phyloP scores from a whole-genome alignment of 805 yeast species.

The Schwanniomyces occidentalis region DNA sequence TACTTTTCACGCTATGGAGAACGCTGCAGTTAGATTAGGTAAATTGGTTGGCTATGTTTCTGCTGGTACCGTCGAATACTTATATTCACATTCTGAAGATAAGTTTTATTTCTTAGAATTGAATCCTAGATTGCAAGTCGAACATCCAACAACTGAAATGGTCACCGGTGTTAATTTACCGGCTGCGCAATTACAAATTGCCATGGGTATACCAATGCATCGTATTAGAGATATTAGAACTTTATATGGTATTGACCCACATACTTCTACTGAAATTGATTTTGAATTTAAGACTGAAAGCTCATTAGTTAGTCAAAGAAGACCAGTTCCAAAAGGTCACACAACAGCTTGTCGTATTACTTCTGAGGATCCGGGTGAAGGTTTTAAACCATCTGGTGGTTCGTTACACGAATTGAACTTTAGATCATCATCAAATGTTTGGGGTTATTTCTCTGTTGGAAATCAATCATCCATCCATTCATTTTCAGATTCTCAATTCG shows the following conservation, averaged over 20 bases:
- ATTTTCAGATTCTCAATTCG: constrained; percentile 97
- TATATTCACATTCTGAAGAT: constrained; percentile 91
- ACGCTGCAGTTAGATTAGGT: constrained; percentile 97
- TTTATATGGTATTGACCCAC: constrained; percentile 94
- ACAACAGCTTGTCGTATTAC: constrained; percentile 99
- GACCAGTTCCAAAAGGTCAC: constrained; percentile 96
- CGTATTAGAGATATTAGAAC: constrained; percentile 90
- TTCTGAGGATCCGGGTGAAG: constrained; percentile 98
- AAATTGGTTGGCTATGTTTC: constrained; percentile 96
- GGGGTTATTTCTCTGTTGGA: constrained; percentile 99
- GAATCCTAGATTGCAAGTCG: constrained; percentile 98
- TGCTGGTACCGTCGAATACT: constrained; percentile 98
- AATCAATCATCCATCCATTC: constrained; percentile 97
- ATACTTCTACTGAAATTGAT: constrained; percentile 85
- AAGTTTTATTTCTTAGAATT: constrained; percentile 95
- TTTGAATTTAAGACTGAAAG: constrained; percentile 79
- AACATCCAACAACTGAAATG: constrained; percentile 99
- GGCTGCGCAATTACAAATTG: constrained; percentile 97
- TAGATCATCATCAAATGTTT: constrained; percentile 95
- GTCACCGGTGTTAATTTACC: constrained; percentile 98
- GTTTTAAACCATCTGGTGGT: constrained; percentile 98
- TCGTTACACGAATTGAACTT: constrained; percentile 93
- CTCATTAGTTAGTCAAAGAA: constrained; percentile 77
- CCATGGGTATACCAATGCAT: constrained; percentile 99
- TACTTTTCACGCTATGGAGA: constrained; percentile 90